Evolutionary conservation across 345 rosid genomes (phyloP).

Genomic region (Hibiscus trionum): DNA sequence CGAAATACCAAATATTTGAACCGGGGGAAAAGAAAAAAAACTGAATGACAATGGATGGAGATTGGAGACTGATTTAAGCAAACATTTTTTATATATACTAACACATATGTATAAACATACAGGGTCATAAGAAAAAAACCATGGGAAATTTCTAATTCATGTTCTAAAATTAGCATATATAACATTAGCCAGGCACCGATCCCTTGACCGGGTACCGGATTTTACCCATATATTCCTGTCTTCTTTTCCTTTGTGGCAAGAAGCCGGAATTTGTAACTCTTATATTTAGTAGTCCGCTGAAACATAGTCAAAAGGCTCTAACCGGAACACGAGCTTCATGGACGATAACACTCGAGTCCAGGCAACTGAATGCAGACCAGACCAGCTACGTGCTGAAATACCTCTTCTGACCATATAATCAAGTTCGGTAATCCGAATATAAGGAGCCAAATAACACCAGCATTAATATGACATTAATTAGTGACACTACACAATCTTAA

Average conservation of each 20-base stretch:
- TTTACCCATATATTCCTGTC: constrained; percentile 22
- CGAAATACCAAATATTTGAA: not conserved
- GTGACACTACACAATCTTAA: constrained; percentile 25
- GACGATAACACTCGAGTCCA: constrained; percentile 17
- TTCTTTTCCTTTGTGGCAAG: constrained; percentile 18
- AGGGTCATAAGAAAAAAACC: constrained; percentile 19
- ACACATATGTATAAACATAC: constrained; percentile 27
- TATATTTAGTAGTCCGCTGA: constrained; percentile 17
- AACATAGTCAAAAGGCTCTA: constrained; percentile 25
- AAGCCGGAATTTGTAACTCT: constrained; percentile 22
- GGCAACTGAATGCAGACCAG: constrained; percentile 11
- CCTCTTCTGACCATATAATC: constrained; percentile 16
- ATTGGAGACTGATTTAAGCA: constrained; percentile 14
- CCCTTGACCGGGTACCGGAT: constrained; percentile 23
- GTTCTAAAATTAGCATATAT: constrained; percentile 38
- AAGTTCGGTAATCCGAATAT: constrained; percentile 14
- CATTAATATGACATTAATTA: constrained; percentile 11
- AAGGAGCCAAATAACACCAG: constrained; percentile 9
- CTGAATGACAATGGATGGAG: not conserved
- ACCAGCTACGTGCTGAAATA: constrained; percentile 36
- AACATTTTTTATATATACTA: constrained; percentile 29
- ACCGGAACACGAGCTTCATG: constrained; percentile 17
- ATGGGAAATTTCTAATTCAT: constrained; percentile 31
- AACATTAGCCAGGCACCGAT: constrained; percentile 28
- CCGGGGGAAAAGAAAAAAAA: not conserved